These are phyloP conservation scores for Gaertneriomyces sp. DNA, from an alignment of 192 early-diverging fungal species.

Conservation along the genomic window DNA sequence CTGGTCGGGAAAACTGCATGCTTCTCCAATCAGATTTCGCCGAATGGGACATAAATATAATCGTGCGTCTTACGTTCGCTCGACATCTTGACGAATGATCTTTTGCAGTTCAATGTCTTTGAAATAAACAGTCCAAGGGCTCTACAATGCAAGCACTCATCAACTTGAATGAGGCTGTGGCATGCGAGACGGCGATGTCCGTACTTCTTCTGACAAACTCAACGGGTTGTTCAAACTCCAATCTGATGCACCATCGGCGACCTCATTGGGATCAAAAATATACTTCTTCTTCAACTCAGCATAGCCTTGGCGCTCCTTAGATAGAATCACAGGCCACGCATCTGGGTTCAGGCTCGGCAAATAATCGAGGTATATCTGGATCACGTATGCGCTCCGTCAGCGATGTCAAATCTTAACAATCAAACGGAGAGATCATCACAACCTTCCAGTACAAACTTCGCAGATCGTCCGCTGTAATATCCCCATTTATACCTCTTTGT, in stretches of 20 bases:
- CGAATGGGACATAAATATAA: not conserved
- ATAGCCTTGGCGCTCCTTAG: constrained; percentile 67
- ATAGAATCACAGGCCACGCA: constrained; percentile 55
- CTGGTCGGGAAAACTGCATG: constrained; percentile 81
- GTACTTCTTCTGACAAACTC: constrained; percentile 72
- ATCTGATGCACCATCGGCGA: constrained; percentile 52
- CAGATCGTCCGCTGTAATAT: constrained; percentile 17
- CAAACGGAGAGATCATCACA: not conserved
- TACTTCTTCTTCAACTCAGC: constrained; percentile 61
- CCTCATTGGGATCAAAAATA: constrained; percentile 60
- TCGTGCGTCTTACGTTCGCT: constrained; percentile 65
- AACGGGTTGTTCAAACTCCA: constrained; percentile 80
- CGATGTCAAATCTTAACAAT: not conserved
- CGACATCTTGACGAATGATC: constrained; percentile 86
- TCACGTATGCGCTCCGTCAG: not conserved
- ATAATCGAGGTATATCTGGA: constrained; percentile 43
- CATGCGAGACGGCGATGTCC: not conserved
- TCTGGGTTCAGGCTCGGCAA: constrained; percentile 34
- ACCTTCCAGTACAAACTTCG: constrained; percentile 49
- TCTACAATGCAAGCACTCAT: constrained; percentile 42
- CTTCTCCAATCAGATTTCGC: too few species aligned
- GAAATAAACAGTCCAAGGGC: constrained; percentile 93
- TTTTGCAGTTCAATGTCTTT: constrained; percentile 78
- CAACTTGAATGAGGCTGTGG: too few species aligned
- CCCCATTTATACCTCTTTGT: constrained; percentile 18